A percentile compares a stretch with the other conserved stretches of the same genome.
Conservation (phyloP, 495 filamentous ascomycete species). For the Saxophila tyrrhenica region DNA sequence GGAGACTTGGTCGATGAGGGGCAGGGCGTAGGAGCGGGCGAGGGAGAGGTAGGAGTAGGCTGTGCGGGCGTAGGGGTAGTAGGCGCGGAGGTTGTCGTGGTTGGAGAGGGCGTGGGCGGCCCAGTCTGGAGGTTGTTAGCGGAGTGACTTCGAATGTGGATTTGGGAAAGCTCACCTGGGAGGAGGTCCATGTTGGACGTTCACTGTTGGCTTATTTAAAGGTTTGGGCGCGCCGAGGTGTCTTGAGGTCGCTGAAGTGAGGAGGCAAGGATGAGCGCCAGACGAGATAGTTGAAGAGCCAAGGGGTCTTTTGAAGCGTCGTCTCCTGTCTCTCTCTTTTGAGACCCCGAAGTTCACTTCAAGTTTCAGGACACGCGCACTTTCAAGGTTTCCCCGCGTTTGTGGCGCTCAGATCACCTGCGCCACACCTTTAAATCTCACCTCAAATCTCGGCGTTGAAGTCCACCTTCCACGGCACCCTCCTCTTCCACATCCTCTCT, state of each 20-base stretch:
- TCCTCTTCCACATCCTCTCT: background rate
- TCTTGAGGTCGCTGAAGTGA: too few relatives aligned
- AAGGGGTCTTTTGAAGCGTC: too few relatives aligned
- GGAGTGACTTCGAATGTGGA: background rate
- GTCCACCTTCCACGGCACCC: background rate
- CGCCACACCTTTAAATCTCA: background rate
- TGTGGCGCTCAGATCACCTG: background rate
- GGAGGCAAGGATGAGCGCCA: too few relatives aligned
- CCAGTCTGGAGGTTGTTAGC: slow-evolving; percentile 15
- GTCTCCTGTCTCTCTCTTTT: too few relatives aligned
- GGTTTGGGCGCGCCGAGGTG: too few relatives aligned
- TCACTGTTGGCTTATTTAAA: too few relatives aligned
- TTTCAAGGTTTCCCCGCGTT: too few relatives aligned
- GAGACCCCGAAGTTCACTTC: too few relatives aligned
- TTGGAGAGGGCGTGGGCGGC: slow-evolving; percentile 11
- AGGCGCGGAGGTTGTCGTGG: slow-evolving; percentile 1
- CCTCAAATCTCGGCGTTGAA: too few relatives aligned
- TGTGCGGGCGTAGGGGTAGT: slow-evolving; percentile 11
- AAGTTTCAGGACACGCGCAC: too few relatives aligned
- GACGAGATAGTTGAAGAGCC: too few relatives aligned
- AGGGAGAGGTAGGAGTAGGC: background rate
- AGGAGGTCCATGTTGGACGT: background rate
- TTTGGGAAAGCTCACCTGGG: background rate
- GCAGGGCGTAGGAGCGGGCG: slow-evolving; percentile 8
- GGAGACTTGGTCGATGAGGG: slow-evolving; percentile 39